Evolutionary conservation across 2,329 filamentous ascomycete genomes (phyloP).

Genomic region (Coccinonectria pachysandricola): DNA sequence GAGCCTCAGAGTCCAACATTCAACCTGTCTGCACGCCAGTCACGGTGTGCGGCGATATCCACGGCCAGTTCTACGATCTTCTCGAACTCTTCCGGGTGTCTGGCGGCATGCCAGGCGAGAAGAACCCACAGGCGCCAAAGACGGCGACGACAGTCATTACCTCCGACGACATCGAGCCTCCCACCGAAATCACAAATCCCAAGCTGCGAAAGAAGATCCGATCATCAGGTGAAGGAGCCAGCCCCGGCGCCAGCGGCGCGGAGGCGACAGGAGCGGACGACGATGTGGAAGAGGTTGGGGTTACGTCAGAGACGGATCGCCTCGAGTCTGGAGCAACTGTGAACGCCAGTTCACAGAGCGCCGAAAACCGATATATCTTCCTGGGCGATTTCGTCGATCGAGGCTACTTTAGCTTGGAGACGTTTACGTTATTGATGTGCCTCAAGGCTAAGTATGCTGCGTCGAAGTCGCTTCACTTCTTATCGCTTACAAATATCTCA

Average conservation of each 20-base stretch:
- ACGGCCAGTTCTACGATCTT: conserved; percentile 97
- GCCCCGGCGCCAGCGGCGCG: conserved; percentile 28
- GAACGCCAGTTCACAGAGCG: conserved; percentile 33
- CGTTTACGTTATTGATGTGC: conserved; percentile 93
- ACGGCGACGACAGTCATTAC: conserved; percentile 67
- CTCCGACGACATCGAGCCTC: conserved; percentile 86
- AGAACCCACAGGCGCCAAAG: conserved; percentile 56
- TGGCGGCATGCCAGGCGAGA: conserved; percentile 88
- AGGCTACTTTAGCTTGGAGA: conserved; percentile 95
- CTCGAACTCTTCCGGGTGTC: conserved; percentile 94
- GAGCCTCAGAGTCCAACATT: conserved; percentile 77
- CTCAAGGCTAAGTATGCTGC: conserved; percentile 62
- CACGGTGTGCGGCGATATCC: conserved; percentile 95
- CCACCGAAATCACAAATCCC: conserved; percentile 77
- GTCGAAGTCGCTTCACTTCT: too few relatives aligned
- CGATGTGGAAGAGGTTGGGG: conserved; percentile 37
- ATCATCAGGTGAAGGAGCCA: conserved; percentile 21
- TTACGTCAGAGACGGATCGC: conserved; percentile 20
- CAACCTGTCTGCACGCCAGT: conserved; percentile 96
- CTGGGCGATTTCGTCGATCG: conserved; percentile 92
- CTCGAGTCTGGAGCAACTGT: conserved; percentile 26
- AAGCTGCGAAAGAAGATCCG: conserved; percentile 80
- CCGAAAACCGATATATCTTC: conserved; percentile 48
- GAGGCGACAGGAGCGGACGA: conserved; percentile 33
- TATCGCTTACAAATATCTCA: conserved; percentile 25